Base-by-base conservation (phyloP, 148 eudicot genomes). In the Selenicereus undatus region DNA sequence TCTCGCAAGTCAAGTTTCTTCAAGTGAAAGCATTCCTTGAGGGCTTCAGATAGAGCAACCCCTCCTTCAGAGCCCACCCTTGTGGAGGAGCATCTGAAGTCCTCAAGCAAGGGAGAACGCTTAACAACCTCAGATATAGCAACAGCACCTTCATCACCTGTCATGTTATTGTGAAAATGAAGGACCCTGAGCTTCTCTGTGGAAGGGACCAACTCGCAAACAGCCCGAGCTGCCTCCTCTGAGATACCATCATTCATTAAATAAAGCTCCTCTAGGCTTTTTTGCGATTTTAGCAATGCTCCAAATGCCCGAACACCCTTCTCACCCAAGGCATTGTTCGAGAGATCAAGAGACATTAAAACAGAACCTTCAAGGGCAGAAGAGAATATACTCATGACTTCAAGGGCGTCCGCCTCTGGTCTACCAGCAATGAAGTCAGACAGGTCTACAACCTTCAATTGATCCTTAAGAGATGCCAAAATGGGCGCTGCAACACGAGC, bases 351-450 rank as follows among this genome's bases (percentile, higher is more conserved):
- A 9, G 68, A 62, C 68, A n/a, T n/a, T n/a, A 62, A n/a, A 62
- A n/a, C 27, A 62, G 68, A 62, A 62, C 68, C 68, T 62, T 62
- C 68, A n/a, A 62, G 68, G 9, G 27, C 68, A 62, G 68, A 8
- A 17, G 68, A n/a, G 24, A 62, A 62, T 8, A 62, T 62, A 8
- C 16, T 16, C 52, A 48, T 48, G 27, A 62, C 68, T 78, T 91
- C 94, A 79, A 91, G 78, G 80, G 94, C 94, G 80, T 91, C 94
- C 35, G 76, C 80, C 87, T 91, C 94, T 5, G 89, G 84, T 82
- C 91, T 89, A 26, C 94, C 91, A 13, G 94, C 94, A 21, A 91
- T 81, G 76, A 91, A 85, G 75, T 91, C 94, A 17, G 94, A 91
- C 43, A 91, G 85, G 79, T 89, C 90, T 20, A 91, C 90, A 71